These are phyloP conservation scores for Sarocladiaceae sp. DNA, from an alignment of 2,329 filamentous ascomycete species.

Conservation along the genomic window DNA sequence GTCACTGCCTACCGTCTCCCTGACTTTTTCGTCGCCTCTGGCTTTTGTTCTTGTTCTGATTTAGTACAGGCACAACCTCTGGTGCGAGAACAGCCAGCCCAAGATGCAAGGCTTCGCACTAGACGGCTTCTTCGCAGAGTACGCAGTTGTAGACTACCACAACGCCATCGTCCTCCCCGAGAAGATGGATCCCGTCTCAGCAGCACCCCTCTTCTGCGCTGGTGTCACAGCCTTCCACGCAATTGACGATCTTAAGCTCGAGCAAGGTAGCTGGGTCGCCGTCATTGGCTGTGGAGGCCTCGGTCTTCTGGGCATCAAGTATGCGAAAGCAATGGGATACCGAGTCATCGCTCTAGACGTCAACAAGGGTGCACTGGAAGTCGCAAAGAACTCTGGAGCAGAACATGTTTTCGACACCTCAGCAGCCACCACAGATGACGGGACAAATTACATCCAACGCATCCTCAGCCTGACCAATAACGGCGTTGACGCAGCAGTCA, in stretches of 20 bases:
- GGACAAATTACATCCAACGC: background rate
- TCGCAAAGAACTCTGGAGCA: conserved; percentile 11
- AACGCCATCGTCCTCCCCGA: conserved; percentile 22
- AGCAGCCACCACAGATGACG: background rate
- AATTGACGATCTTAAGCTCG: conserved; percentile 14
- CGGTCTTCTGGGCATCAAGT: conserved; percentile 20
- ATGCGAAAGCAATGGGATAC: conserved; percentile 20
- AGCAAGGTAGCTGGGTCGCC: conserved; percentile 18
- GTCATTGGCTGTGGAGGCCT: conserved; percentile 22
- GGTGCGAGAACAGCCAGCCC: conserved; percentile 17
- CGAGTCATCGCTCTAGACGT: conserved; percentile 21
- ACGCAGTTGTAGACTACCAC: conserved; percentile 19
- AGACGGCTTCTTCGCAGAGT: conserved; percentile 24
- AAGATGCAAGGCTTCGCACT: conserved; percentile 19
- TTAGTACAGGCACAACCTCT: conserved; percentile 13
- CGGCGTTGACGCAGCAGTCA: conserved; percentile 10
- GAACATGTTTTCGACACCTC: conserved; percentile 9
- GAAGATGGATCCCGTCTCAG: conserved; percentile 15
- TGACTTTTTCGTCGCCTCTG: too few relatives aligned
- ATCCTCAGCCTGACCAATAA: conserved; percentile 4
- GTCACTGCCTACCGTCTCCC: too few relatives aligned
- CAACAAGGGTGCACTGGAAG: conserved; percentile 14
- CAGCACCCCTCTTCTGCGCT: conserved; percentile 24
- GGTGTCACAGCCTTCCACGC: conserved; percentile 22
- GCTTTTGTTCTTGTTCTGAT: too few relatives aligned